These are phyloP conservation scores for Colletotrichum viniferum DNA, from an alignment of 2,329 filamentous ascomycete genomes.

Conservation along the genomic window DNA sequence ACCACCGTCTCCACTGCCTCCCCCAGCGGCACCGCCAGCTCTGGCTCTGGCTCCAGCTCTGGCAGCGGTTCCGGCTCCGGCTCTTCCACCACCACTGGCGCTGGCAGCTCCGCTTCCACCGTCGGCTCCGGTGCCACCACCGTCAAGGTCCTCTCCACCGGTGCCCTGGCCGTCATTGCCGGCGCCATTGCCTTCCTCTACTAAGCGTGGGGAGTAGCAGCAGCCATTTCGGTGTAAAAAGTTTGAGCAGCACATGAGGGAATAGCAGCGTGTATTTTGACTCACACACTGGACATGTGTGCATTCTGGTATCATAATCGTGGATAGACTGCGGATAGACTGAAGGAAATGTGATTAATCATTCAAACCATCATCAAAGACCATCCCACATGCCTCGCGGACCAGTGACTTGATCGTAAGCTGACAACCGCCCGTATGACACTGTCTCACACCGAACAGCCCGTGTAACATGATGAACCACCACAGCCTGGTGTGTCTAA, in stretches of 20 bases:
- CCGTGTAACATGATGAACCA: background rate
- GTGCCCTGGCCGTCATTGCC: conserved; percentile 20
- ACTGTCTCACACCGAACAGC: background rate
- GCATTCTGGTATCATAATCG: conserved; percentile 16
- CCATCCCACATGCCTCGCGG: background rate
- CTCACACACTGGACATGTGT: conserved; percentile 11
- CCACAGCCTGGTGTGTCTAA: background rate
- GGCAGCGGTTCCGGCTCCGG: conserved; percentile 21
- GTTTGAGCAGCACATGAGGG: conserved; percentile 7
- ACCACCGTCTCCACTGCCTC: conserved; percentile 21
- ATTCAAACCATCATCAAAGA: background rate
- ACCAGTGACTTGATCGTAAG: background rate
- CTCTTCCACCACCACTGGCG: background rate
- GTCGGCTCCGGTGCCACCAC: conserved; percentile 6
- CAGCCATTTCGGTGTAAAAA: background rate
- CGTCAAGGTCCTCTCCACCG: conserved; percentile 18
- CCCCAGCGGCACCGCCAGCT: conserved; percentile 21
- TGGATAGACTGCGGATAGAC: conserved; percentile 22
- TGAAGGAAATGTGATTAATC: conserved; percentile 18
- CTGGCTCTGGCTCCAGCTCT: background rate
- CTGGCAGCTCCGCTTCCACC: conserved; percentile 1
- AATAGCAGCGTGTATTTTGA: conserved; percentile 8
- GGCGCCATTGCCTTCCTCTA: conserved; percentile 24
- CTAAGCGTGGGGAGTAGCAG: background rate
- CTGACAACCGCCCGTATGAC: background rate